Evolutionary conservation across 768 basidiomycete genomes (phyloP).

Genomic region (Podaxis pistillaris): DNA sequence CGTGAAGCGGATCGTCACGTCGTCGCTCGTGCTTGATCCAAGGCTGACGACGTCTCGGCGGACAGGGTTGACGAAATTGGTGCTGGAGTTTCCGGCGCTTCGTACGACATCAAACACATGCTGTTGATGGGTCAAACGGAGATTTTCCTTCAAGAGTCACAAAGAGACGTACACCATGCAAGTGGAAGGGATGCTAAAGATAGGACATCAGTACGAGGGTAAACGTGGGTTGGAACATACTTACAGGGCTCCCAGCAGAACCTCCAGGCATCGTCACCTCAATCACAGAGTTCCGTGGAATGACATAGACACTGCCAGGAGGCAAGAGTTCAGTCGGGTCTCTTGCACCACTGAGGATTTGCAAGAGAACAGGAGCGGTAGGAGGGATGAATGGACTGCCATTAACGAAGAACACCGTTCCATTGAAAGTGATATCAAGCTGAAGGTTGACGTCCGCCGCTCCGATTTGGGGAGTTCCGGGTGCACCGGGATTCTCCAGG

Average conservation of each 20-base stretch:
- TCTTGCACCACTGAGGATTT: slow-evolving; percentile 41
- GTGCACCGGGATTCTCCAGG: slow-evolving; percentile 26
- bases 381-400: slow-evolving; percentile 27
- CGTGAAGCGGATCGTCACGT: slow-evolving; percentile 50
- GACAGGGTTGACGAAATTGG: slow-evolving; percentile 39
- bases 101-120: slow-evolving; percentile 43
- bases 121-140: slow-evolving; percentile 19
- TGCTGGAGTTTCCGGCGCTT: slow-evolving; percentile 29
- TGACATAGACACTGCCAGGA: slow-evolving; percentile 34
- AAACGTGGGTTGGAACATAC: slow-evolving; percentile 13
- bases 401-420: slow-evolving; percentile 25
- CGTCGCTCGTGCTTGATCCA: slow-evolving; percentile 23
- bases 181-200: slow-evolving; percentile 43
- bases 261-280: slow-evolving; percentile 37
- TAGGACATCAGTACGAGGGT: not conserved
- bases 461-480: slow-evolving; percentile 36
- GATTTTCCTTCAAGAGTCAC: not conserved
- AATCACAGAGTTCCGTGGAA: slow-evolving; percentile 40
- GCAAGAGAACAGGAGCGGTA: slow-evolving; percentile 41
- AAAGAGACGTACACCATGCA: slow-evolving; percentile 40
- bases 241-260: slow-evolving; percentile 30
- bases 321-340: slow-evolving; percentile 34
- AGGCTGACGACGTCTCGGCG: slow-evolving; percentile 30
- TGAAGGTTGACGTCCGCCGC: slow-evolving; percentile 39
- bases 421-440: slow-evolving; percentile 24